Base-by-base conservation (phyloP, 345 rosid genomes). In the Cardamine chenopodiifolia region DNA sequence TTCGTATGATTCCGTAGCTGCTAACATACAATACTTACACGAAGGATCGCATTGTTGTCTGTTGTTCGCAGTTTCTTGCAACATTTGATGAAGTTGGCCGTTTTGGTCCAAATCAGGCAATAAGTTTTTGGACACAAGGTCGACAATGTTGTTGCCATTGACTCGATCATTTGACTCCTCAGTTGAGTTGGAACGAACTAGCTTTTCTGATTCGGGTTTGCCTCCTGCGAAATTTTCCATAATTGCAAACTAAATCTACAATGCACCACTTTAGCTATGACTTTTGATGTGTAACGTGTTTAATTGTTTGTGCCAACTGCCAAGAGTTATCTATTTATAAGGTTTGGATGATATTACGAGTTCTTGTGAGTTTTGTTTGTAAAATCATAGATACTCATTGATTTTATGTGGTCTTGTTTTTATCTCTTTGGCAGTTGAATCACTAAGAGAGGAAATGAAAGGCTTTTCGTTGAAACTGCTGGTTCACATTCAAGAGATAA, bases 401-500 rank as follows among this genome's bases (percentile, higher is more conserved):
- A 34, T 50, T 44, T 31, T 17, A 57, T 34, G 59, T 58, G 68
- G 8, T 78, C 57, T 10, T 22, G 23, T 78, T 7, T 71, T 32
- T 37, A 10, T 40, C 25, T 60, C 28, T 59, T 26, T 65, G n/a
- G 42, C 64, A 78, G 81, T 11, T 66, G 77, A 66, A 66, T 72
- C 18, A 32, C 34, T 52, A 59, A 53, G 59, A 78, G 70, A 78
- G 77, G 73, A 19, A 78, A 7, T 45, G 26, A 54, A 18, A 72
- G 77, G 69, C 65, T 66, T 72, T 72, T 66, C 26, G 66, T 77
- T 40, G 69, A 60, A 58, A 29, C 57, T 45, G 49, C 68, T 47
- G 73, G n/a, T 50, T 66, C 77, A 66, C 77, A 72, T 59, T 52
- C 77, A 10, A 66, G 14, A 18, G 42, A 49, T 42, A 78, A 72